phyloP scores from a whole-genome alignment of 2,329 filamentous ascomycete species.

The Pseudopyricularia javanii region DNA sequence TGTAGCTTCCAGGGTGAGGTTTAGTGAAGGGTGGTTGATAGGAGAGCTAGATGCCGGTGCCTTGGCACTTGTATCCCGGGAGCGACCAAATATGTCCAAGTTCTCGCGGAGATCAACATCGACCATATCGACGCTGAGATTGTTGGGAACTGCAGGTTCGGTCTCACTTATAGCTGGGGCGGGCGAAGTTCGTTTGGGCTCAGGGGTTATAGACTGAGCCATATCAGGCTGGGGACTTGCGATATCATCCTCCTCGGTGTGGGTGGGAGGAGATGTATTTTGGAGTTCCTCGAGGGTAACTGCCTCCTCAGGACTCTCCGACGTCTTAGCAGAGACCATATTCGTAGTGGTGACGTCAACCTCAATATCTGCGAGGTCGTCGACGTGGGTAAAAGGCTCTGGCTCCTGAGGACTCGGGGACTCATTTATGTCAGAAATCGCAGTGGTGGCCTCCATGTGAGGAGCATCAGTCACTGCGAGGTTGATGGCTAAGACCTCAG shows the following conservation, averaged over 20 bases:
- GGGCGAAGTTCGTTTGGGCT: background rate
- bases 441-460: background rate
- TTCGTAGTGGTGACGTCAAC: too few species aligned
- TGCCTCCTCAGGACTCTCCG: too few species aligned
- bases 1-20: background rate
- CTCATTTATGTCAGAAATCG: too few species aligned
- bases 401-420: too few species aligned
- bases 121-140: conserved; percentile 2
- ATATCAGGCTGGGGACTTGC: background rate
- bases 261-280: background rate
- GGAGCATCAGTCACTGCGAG: too few species aligned
- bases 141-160: background rate
- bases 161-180: background rate
- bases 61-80: background rate
- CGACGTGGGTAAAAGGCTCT: background rate
- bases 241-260: background rate
- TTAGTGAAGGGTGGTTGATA: background rate
- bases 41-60: background rate
- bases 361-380: too few species aligned
- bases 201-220: background rate
- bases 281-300: background rate
- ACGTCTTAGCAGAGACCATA: too few species aligned
- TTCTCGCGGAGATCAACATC: conserved; percentile 19
- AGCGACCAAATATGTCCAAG: conserved; percentile 19
- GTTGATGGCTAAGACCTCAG: background rate